These are phyloP conservation scores for Aspergillus versicolor DNA, from an alignment of 2,329 filamentous ascomycete genomes.

Conservation along the genomic window DNA sequence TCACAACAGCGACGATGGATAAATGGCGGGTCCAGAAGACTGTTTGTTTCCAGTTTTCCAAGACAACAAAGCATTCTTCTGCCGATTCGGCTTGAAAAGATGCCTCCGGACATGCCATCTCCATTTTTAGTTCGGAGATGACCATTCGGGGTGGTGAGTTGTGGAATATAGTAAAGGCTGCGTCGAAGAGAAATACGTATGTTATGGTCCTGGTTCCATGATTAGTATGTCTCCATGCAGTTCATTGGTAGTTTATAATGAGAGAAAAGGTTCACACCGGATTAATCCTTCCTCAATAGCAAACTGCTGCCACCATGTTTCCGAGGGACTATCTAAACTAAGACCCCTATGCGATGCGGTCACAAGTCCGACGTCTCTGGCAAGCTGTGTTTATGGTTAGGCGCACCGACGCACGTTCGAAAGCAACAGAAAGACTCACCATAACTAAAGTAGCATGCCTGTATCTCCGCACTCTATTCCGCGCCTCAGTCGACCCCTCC, in stretches of 20 bases:
- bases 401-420: neutral
- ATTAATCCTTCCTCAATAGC: constrained; percentile 27
- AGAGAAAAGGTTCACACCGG: constrained; percentile 12
- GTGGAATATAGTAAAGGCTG: constrained; percentile 29
- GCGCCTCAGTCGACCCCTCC: constrained; percentile 22
- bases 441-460: constrained; percentile 25
- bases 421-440: constrained; percentile 8
- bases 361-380: constrained; percentile 18
- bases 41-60: constrained; percentile 22
- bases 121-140: constrained; percentile 27
- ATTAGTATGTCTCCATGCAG: neutral
- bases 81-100: constrained; percentile 29
- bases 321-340: constrained; percentile 2
- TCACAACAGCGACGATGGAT: constrained; percentile 20
- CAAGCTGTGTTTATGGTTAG: constrained; percentile 13
- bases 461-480: constrained; percentile 21
- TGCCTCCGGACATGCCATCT: constrained; percentile 25
- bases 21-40: constrained; percentile 18
- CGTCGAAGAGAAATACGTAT: constrained; percentile 30
- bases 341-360: constrained; percentile 18
- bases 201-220: constrained; percentile 19
- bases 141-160: constrained; percentile 29
- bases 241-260: no score
- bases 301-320: constrained; percentile 23
- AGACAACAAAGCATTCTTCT: constrained; percentile 16